Evolutionary conservation across 495 filamentous ascomycete species (phyloP).

Genomic region (Pseudoneurospora amorphoporcata): DNA sequence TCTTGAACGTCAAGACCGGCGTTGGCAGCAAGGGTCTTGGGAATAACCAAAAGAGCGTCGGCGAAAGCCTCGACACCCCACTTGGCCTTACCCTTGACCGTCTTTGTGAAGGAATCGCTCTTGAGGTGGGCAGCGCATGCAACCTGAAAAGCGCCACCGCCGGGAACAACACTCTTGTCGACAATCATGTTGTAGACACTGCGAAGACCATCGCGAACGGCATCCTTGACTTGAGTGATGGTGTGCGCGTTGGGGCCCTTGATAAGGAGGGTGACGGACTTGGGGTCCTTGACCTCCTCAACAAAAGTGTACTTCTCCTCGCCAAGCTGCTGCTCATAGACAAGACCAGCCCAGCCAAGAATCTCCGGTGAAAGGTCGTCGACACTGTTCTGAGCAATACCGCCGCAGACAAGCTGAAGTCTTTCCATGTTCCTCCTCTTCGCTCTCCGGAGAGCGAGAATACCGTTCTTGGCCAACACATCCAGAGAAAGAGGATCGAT

Average conservation of each 20-base stretch:
- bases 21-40: slow-evolving; percentile 94
- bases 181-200: slow-evolving; percentile 99
- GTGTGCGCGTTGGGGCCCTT: slow-evolving; percentile 97
- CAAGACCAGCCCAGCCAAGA: slow-evolving; percentile 90
- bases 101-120: slow-evolving; percentile 70
- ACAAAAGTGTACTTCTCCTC: slow-evolving; percentile 99
- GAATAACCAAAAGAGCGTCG: slow-evolving; percentile 86
- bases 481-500: slow-evolving; percentile 95
- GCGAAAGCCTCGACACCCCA: slow-evolving; percentile 91
- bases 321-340: slow-evolving; percentile 94
- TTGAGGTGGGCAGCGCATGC: slow-evolving; percentile 84
- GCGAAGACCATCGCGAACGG: slow-evolving; percentile 89
- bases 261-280: slow-evolving; percentile 96
- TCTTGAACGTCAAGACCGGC: slow-evolving; percentile 96
- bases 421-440: slow-evolving; percentile 99
- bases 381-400: slow-evolving; percentile 86
- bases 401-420: slow-evolving; percentile 87
- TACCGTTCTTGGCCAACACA: slow-evolving; percentile 94
- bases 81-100: slow-evolving; percentile 94
- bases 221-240: slow-evolving; percentile 91
- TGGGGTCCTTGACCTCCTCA: slow-evolving; percentile 96
- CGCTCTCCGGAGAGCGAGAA: slow-evolving; percentile 83
- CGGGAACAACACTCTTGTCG: slow-evolving; percentile 87
- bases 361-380: slow-evolving; percentile 83
- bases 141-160: slow-evolving; percentile 92